phyloP scores from a whole-genome alignment of 2,329 filamentous ascomycete genomes.

The Talaromyces sp. region DNA sequence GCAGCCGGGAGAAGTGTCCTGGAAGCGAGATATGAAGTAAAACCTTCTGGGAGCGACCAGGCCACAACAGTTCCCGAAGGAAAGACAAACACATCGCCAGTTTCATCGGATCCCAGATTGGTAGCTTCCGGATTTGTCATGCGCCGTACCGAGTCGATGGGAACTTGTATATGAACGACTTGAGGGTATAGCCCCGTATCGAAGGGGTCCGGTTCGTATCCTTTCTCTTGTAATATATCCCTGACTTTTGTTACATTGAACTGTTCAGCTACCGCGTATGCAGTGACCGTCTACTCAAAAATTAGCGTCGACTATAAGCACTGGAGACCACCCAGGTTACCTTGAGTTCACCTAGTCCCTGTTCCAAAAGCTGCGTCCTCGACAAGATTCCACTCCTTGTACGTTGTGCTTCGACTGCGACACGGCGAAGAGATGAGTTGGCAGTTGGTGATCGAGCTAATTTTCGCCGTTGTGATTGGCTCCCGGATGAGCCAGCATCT shows the following conservation, averaged over 20 bases:
- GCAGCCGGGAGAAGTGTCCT: conserved; percentile 72
- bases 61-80: conserved; percentile 90
- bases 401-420: conserved; percentile 79
- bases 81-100: conserved; percentile 91
- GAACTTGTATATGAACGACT: conserved; percentile 59
- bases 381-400: conserved; percentile 53
- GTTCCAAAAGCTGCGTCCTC: conserved; percentile 40
- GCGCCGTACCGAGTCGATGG: conserved; percentile 45
- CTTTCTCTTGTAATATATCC: conserved; percentile 55
- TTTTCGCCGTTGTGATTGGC: conserved; percentile 47
- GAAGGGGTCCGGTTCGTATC: conserved; percentile 61
- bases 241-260: conserved; percentile 60
- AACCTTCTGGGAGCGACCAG: conserved; percentile 78
- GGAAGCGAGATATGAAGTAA: conserved; percentile 67
- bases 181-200: conserved; percentile 62
- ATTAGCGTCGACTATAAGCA: conserved; percentile 19
- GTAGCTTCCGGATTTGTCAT: conserved; percentile 40
- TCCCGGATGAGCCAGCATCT: not conserved
- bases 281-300: conserved; percentile 50
- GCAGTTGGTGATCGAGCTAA: conserved; percentile 50
- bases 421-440: conserved; percentile 75
- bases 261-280: conserved; percentile 65
- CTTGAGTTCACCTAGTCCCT: conserved; percentile 38
- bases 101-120: conserved; percentile 43
- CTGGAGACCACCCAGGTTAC: conserved; percentile 20